Evolutionary conservation across 495 filamentous ascomycete genomes (phyloP), one percentile per base, ranked within the genome.

Genomic region (Oidiodendron maius): DNA sequence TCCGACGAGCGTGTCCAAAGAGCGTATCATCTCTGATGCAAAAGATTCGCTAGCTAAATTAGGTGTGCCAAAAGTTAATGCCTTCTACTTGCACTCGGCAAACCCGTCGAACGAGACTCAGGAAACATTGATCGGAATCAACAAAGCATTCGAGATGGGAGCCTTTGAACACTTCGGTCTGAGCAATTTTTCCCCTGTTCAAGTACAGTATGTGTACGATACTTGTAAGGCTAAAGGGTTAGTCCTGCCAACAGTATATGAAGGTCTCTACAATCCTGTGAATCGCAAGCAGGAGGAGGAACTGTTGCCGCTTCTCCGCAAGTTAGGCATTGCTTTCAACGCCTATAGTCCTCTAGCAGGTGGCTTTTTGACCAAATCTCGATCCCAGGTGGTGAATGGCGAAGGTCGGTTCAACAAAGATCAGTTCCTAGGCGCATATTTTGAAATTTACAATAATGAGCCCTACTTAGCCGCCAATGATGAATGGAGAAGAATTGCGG

Each of bases 261-360:
- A 80, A 52, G 74, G 75, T 1, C 62, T 71, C 21, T 78, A 78
- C 50, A 72, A 71, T 36, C 57, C 65, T 9, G 51, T 78, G 18
- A 59, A 57, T 3, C 61, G 74, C 21, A 53, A 61, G 22, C 59
- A 53, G 12, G 75, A 77, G 44, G 44, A 51, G 11, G 63, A 71
- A 18, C 60, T 78, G 2, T 59, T 76, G 3, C 76, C 76, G 1
- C 51, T 70, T 4, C 68, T 81, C 1, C 71, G 67, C 44, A 64
- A 70, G 21, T 68, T 75, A 42, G 55, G 61, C 6, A 71, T 79
- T n/a, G 23, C 56, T 2, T 77, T 73, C 50, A 64, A 71, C 36
- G 74, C 72, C 2, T 80, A 71, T 56, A 68, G 60, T 22, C 67
- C 67, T 52, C 53, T 77, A 17, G 72, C 71, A 0, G 71, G 71